Evolutionary conservation across 2,329 filamentous ascomycete species (phyloP).

Genomic region (Herpotrichia juniperi): DNA sequence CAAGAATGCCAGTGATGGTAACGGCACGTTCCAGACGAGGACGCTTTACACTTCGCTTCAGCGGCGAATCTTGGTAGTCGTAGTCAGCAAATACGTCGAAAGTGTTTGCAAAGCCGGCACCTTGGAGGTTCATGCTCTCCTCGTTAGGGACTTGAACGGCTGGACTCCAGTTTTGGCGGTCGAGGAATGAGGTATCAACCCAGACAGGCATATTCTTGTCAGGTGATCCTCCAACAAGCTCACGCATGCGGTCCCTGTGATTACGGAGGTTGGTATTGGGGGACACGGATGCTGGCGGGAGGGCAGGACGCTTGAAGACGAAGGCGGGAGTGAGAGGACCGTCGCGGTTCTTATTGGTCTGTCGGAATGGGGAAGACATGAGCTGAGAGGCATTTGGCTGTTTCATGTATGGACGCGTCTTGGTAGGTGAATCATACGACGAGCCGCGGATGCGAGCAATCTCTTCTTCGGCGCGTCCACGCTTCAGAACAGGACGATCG

Average conservation of each 20-base stretch:
- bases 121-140: slow-evolving; percentile 59
- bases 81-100: slow-evolving; percentile 67
- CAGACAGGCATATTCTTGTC: slow-evolving; percentile 61
- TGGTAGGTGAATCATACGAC: slow-evolving; percentile 89
- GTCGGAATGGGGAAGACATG: slow-evolving; percentile 50
- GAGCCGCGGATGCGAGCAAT: slow-evolving; percentile 92
- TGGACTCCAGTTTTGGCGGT: slow-evolving; percentile 62
- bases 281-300: slow-evolving; percentile 78
- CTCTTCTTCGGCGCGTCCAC: slow-evolving; percentile 91
- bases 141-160: slow-evolving; percentile 69
- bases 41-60: slow-evolving; percentile 67
- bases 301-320: slow-evolving; percentile 73
- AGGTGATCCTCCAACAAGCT: slow-evolving; percentile 78
- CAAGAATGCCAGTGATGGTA: slow-evolving; percentile 65
- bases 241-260: slow-evolving; percentile 81
- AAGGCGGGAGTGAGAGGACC: slow-evolving; percentile 83
- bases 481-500: slow-evolving; percentile 80
- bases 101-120: slow-evolving; percentile 54
- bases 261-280: slow-evolving; percentile 91
- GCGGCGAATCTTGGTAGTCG: slow-evolving; percentile 65
- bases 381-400: slow-evolving; percentile 46
- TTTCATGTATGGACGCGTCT: slow-evolving; percentile 63
- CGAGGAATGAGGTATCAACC: slow-evolving; percentile 56
- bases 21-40: slow-evolving; percentile 68
- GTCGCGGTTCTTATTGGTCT: slow-evolving; percentile 41